Percentiles rank a stretch among this genome's conserved stretches.
phyloP scores from a whole-genome alignment of 176 grass and related monocot species.

The Oryza longistaminata region DNA sequence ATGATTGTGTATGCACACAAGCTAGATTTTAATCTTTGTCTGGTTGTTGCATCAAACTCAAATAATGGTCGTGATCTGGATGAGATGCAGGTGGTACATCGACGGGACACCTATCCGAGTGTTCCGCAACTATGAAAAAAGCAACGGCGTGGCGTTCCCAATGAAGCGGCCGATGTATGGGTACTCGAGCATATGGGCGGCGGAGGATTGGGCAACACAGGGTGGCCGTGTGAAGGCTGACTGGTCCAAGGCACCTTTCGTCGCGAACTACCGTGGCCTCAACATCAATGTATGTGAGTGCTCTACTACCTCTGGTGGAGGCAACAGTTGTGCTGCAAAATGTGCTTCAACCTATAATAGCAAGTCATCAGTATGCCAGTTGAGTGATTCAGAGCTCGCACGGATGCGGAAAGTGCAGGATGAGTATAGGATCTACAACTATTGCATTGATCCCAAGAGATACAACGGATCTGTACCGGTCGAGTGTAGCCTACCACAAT shows the following conservation, averaged over 20 bases:
- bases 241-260: constrained; percentile 57
- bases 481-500: constrained; percentile 49
- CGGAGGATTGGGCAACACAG: constrained; percentile 65
- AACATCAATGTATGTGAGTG: constrained; percentile 48
- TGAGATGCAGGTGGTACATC: constrained; percentile 52
- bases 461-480: constrained; percentile 31
- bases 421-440: constrained; percentile 64
- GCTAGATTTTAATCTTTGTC: neutral
- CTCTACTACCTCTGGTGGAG: neutral
- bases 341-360: constrained; percentile 6
- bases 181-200: constrained; percentile 75
- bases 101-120: constrained; percentile 59
- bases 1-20: constrained; percentile 54
- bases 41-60: neutral
- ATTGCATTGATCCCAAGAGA: constrained; percentile 52
- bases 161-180: constrained; percentile 48
- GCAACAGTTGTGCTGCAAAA: constrained; percentile 8
- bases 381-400: constrained; percentile 27
- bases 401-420: constrained; percentile 48
- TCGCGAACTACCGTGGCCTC: constrained; percentile 53
- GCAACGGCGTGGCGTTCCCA: constrained; percentile 48
- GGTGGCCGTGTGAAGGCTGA: constrained; percentile 60
- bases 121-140: constrained; percentile 60
- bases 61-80: neutral
- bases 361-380: neutral